A percentile compares a stretch with the other conserved stretches of the same genome.
Conservation (phyloP, 140 eudicot species). For the Anethum foeniculum region DNA sequence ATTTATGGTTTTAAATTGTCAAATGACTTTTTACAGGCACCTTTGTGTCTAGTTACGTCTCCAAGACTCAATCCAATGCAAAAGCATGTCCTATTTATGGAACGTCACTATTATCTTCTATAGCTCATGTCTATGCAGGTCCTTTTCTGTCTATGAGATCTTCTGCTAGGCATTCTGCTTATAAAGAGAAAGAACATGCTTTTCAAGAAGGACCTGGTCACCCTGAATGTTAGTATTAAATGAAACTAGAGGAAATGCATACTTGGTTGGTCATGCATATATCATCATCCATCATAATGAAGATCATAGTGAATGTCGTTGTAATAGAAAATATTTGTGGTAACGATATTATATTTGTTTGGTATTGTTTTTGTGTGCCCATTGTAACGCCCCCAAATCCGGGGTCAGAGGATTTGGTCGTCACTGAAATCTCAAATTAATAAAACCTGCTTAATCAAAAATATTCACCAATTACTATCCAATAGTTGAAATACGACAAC, state of each 20-base stretch:
- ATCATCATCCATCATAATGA: slow-evolving; percentile 79
- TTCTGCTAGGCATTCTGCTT: slow-evolving; percentile 50
- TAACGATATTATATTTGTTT: too few relatives aligned
- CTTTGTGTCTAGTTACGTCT: slow-evolving; percentile 49
- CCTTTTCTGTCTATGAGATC: slow-evolving; percentile 33
- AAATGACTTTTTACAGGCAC: slow-evolving; percentile 34
- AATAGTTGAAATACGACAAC: too few relatives aligned
- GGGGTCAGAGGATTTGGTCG: too few relatives aligned
- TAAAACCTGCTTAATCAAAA: too few relatives aligned
- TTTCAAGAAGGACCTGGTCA: slow-evolving; percentile 87
- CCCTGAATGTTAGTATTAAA: slow-evolving; percentile 76
- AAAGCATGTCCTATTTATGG: slow-evolving; percentile 60
- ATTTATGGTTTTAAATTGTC: neutral
- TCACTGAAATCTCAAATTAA: too few relatives aligned
- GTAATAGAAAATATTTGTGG: too few relatives aligned
- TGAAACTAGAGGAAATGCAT: slow-evolving; percentile 82
- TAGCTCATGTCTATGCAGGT: slow-evolving; percentile 40
- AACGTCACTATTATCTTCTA: slow-evolving; percentile 61
- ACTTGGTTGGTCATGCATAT: slow-evolving; percentile 84
- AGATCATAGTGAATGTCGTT: too few relatives aligned
- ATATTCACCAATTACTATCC: too few relatives aligned
- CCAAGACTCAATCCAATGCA: slow-evolving; percentile 42
- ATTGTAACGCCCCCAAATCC: too few relatives aligned
- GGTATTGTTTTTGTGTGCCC: too few relatives aligned
- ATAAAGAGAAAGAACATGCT: slow-evolving; percentile 43